Evolutionary conservation across 495 filamentous ascomycete species (phyloP).

Genomic region (Aspergillus sclerotioniger): DNA sequence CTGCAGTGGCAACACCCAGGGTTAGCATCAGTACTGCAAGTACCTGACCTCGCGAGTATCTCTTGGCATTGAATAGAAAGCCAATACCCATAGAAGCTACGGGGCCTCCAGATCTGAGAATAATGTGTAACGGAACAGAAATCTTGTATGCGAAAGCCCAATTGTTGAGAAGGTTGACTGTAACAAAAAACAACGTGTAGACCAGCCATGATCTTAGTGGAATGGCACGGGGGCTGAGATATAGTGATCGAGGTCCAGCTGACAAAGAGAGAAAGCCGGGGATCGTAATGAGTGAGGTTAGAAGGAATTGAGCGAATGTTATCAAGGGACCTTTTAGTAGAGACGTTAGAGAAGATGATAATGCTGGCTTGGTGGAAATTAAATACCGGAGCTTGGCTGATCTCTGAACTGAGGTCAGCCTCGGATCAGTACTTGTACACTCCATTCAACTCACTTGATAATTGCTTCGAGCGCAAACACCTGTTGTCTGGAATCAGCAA

Average conservation of each 20-base stretch:
- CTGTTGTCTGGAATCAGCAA: slow-evolving; percentile 41
- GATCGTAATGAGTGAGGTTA: slow-evolving; percentile 65
- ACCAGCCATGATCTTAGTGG: slow-evolving; percentile 81
- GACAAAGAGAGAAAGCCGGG: slow-evolving; percentile 75
- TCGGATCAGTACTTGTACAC: slow-evolving; percentile 26
- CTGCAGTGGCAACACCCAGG: slow-evolving; percentile 78
- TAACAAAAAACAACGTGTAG: slow-evolving; percentile 88
- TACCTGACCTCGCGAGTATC: slow-evolving; percentile 77
- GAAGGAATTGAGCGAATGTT: slow-evolving; percentile 89
- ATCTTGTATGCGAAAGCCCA: slow-evolving; percentile 97
- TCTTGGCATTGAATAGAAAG: slow-evolving; percentile 72
- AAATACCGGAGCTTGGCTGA: slow-evolving; percentile 37
- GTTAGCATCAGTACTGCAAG: slow-evolving; percentile 78
- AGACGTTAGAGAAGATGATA: slow-evolving; percentile 7
- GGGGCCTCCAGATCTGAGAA: slow-evolving; percentile 89
- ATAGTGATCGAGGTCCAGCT: slow-evolving; percentile 58
- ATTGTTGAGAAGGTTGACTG: slow-evolving; percentile 93
- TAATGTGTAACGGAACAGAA: slow-evolving; percentile 95
- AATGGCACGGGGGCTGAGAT: slow-evolving; percentile 73
- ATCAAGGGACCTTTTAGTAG: slow-evolving; percentile 69
- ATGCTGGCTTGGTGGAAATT: neutral
- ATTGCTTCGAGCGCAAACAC: slow-evolving; percentile 94
- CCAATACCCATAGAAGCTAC: slow-evolving; percentile 91
- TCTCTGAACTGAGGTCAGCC: slow-evolving; percentile 40
- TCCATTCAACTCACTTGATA: slow-evolving; percentile 66